A percentile compares a stretch with the other conserved stretches of the same genome.
Evolutionary conservation across 208 protist species (phyloP).

Genomic region (Naegleria lovaniensis): DNA sequence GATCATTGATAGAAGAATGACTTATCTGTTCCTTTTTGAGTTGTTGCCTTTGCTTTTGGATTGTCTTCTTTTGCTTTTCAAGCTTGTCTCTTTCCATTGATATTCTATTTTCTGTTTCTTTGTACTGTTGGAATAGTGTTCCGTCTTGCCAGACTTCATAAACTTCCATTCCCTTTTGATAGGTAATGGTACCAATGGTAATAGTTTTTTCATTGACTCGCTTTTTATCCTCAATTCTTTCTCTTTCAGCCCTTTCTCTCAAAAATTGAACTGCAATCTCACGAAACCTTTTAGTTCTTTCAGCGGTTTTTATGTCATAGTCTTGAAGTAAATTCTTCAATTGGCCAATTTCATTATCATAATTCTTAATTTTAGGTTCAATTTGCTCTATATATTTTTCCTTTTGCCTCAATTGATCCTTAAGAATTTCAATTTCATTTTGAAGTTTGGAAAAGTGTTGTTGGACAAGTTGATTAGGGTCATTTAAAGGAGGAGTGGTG

Average conservation of each 20-base stretch:
- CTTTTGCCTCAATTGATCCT: not conserved
- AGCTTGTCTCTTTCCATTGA: not conserved
- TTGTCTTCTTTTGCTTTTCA: conserved; percentile 5
- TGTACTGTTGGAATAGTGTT: not conserved
- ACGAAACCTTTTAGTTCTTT: not conserved
- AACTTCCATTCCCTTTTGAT: conserved; percentile 12
- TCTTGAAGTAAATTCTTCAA: not conserved
- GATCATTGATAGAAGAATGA: not conserved
- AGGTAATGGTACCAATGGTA: not conserved
- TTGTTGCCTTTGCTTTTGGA: conserved; percentile 15
- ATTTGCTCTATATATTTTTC: not conserved
- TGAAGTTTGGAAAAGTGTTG: not conserved
- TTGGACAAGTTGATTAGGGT: not conserved
- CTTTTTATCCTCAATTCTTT: conserved; percentile 10
- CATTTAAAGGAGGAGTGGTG: too few relatives aligned
- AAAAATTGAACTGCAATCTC: not conserved
- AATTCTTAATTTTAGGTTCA: not conserved
- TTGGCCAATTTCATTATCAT: not conserved
- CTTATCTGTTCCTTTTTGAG: not conserved
- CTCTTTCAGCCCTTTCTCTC: not conserved
- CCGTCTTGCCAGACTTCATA: conserved; percentile 29
- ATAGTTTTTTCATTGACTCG: not conserved
- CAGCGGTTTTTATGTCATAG: not conserved
- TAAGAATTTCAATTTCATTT: not conserved
- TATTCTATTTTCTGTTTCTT: not conserved